Percentiles rank a stretch among this genome's conserved stretches.
These are phyloP conservation scores for Quercus wislizeni DNA, from an alignment of 306 rosid genomes.

Conservation along the genomic window DNA sequence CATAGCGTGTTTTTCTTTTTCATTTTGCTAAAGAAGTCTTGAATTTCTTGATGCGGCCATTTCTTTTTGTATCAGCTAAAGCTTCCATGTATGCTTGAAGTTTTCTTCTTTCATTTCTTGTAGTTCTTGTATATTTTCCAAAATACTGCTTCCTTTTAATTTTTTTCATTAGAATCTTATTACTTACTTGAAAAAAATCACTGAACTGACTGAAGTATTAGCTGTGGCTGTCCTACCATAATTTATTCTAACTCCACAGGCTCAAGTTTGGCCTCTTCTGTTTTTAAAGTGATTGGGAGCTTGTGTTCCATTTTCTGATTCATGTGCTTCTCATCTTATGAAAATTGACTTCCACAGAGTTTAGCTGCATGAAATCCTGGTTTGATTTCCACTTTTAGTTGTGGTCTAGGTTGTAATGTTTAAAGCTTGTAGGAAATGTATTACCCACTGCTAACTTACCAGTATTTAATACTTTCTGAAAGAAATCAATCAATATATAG, in stretches of 20 bases:
- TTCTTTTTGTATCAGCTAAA: not conserved
- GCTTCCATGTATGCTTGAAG: no score
- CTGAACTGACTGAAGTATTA: not conserved
- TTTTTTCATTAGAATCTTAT: no score
- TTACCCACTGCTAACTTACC: not conserved
- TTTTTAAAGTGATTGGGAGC: not conserved
- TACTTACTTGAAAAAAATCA: no score
- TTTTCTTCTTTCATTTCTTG: no score
- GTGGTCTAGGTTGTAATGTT: not conserved
- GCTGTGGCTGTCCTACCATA: not conserved
- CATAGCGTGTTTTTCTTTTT: not conserved
- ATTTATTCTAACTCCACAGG: not conserved
- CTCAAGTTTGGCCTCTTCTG: not conserved
- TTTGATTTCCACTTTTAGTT: not conserved
- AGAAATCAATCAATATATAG: not conserved
- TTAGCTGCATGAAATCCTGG: not conserved
- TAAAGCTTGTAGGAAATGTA: no score
- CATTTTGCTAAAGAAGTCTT: not conserved
- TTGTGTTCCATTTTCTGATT: not conserved
- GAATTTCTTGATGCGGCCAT: not conserved
- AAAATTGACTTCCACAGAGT: not conserved
- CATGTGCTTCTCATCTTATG: conserved; percentile 1
- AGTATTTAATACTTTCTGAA: not conserved
- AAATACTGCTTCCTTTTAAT: no score
- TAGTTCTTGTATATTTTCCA: no score